phyloP scores from a whole-genome alignment of 148 eudicot genomes.

The Bassia scoparia region DNA sequence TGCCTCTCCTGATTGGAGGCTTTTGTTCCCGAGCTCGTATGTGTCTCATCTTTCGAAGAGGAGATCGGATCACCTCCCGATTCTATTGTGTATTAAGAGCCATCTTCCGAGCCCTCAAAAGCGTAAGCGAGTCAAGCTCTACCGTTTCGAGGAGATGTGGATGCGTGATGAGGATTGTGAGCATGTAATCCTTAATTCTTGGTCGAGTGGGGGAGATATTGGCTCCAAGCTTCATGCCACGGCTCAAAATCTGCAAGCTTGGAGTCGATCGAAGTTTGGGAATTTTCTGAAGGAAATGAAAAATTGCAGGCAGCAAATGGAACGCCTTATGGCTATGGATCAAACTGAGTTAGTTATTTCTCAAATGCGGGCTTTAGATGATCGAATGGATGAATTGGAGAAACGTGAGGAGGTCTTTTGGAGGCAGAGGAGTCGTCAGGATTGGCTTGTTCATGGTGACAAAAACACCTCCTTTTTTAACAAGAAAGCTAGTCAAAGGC shows the following conservation, averaged over 20 bases:
- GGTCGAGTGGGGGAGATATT: neutral
- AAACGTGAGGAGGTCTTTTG: neutral
- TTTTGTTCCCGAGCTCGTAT: neutral
- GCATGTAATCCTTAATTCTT: neutral
- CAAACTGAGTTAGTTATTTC: no score
- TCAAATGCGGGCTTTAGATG: no score
- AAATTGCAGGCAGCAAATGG: no score
- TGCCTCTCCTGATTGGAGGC: no score
- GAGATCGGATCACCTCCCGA: neutral
- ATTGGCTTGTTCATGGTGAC: neutral
- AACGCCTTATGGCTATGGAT: no score
- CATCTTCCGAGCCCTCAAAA: neutral
- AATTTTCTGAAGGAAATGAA: no score
- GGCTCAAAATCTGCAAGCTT: no score
- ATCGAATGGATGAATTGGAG: neutral
- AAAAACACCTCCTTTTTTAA: neutral
- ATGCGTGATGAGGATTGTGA: neutral
- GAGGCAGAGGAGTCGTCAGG: neutral
- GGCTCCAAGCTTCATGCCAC: neutral
- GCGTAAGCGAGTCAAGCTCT: neutral
- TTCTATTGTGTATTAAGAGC: neutral
- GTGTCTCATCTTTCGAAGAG: neutral
- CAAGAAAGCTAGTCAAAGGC: neutral
- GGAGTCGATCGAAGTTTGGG: no score
- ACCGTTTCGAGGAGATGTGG: slow-evolving; percentile 7